phyloP scores from a whole-genome alignment of 306 rosid species.

The Cajanus cajan region DNA sequence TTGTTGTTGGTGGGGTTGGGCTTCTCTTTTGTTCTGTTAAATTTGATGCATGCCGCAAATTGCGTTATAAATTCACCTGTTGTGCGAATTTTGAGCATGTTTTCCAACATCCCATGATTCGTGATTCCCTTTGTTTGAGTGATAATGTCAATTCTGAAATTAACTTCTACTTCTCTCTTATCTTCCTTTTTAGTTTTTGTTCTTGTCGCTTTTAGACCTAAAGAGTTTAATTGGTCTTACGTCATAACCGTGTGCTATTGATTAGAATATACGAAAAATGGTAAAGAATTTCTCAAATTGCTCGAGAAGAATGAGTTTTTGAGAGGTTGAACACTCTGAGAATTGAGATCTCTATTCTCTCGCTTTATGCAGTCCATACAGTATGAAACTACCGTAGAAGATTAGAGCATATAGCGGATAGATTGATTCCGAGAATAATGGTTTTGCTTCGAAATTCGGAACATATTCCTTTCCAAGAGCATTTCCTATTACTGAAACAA shows the following conservation, averaged over 20 bases:
- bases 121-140: background rate
- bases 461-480: conserved; percentile 3
- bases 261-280: background rate
- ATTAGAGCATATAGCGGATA: background rate
- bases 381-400: background rate
- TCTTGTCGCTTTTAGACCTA: background rate
- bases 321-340: background rate
- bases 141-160: background rate
- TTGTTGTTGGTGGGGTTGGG: background rate
- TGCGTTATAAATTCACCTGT: background rate
- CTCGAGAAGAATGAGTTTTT: background rate
- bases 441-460: background rate
- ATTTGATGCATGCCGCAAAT: background rate
- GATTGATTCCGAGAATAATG: background rate
- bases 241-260: background rate
- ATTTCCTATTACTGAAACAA: conserved; percentile 3
- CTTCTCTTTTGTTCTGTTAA: conserved; percentile 6
- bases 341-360: conserved; percentile 8
- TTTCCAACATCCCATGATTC: background rate
- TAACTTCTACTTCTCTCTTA: background rate
- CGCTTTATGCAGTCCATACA: background rate
- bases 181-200: background rate
- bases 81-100: no score
- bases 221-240: background rate
- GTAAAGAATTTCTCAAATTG: background rate